Evolutionary conservation across 345 rosid genomes (phyloP), one percentile per base, ranked within the genome.

Genomic region (Hibiscus tridactylites): DNA sequence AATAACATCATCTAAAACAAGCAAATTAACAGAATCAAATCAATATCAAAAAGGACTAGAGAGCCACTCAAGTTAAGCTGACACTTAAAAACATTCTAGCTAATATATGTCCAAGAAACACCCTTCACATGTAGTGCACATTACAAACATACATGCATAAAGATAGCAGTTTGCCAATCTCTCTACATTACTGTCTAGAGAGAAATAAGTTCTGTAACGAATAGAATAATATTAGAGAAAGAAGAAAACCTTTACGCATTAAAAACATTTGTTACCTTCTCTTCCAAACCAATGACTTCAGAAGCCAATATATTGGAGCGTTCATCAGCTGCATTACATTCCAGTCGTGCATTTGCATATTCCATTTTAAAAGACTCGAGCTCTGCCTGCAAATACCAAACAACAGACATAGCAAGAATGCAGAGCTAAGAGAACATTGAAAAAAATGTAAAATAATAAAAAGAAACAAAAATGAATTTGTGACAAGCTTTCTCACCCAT

Each of bases 281-380:
- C 99, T 86, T 96, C 99, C 84, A 96, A 88, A 68, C 93, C 87
- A 52, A 96, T 92, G 74, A 92, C 99, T 85, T 96, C 99, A 63
- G 98, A 86, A 75, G 99, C 98, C 83, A 96, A 82, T 77, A 96
- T 83, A 49, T 87, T 90, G 46, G 97, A 88, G 29, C 97, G 90
- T 77, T 91, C 98, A 81, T 96, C 97, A 71, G 97, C 91, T 57
- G 97, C 99, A 76, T 71, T 84, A 72, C 97, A 89, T 78, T 96
- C 97, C 33, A 96, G 87, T 71, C 75, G 91, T 54, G 87, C 98
- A 80, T 87, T 91, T 53, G 84, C 74, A 70, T 82, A 92, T 82
- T 88, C 96, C 75, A 74, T 80, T 85, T 74, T 87, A 53, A 86
- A 56, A 76, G 92, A 83, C 77, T 96, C 98, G 77, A 92, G 93